Evolutionary conservation across 1,139 yeast genomes (phyloP).

Genomic region (Candida sp.): DNA sequence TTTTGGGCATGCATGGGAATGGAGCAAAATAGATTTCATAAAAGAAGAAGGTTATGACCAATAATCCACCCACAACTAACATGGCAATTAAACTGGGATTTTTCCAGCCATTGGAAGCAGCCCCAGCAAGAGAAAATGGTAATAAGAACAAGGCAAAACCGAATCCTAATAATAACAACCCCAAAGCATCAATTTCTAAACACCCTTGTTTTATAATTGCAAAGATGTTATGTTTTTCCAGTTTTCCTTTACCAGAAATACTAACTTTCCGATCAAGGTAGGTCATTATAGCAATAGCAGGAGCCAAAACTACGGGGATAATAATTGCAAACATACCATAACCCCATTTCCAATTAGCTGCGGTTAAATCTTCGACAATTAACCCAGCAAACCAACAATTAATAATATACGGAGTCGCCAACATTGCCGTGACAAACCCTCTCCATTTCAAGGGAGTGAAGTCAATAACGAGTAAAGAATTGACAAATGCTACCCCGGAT

Average conservation of each 20-base stretch:
- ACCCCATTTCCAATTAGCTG: constrained; percentile 38
- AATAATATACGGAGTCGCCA: constrained; percentile 22
- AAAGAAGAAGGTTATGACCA: constrained; percentile 19
- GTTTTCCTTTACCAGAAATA: neutral
- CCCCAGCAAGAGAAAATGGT: constrained; percentile 27
- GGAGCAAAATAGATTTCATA: constrained; percentile 25
- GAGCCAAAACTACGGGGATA: constrained; percentile 24
- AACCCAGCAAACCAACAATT: constrained; percentile 27
- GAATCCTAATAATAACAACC: constrained; percentile 29
- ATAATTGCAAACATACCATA: constrained; percentile 37
- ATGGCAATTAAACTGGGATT: constrained; percentile 36
- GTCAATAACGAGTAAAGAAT: constrained; percentile 23
- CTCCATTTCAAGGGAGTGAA: constrained; percentile 28
- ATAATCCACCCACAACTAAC: constrained; percentile 28
- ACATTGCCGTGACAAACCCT: constrained; percentile 18
- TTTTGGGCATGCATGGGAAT: constrained; percentile 29
- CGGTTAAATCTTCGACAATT: constrained; percentile 19
- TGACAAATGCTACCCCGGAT: constrained; percentile 15
- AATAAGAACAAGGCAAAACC: constrained; percentile 30
- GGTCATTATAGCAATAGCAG: constrained; percentile 22
- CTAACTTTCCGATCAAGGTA: constrained; percentile 23
- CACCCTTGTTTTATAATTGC: neutral
- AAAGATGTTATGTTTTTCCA: constrained; percentile 5
- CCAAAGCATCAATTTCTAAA: constrained; percentile 28
- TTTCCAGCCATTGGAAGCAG: constrained; percentile 23